Base-by-base conservation (phyloP, 208 protist species). In the Crithidia bombi region DNA sequence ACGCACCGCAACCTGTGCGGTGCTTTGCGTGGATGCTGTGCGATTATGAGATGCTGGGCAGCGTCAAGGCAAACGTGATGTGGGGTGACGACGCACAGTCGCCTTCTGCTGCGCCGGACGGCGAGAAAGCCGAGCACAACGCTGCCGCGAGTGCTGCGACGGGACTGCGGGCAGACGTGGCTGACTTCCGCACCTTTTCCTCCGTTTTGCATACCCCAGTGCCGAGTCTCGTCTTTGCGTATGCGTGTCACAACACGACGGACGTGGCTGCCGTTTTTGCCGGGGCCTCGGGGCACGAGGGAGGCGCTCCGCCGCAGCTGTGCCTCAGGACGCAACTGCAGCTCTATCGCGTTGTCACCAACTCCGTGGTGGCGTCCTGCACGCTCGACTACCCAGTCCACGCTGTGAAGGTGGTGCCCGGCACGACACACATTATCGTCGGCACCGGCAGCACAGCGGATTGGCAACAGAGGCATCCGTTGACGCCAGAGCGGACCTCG, bases 21-120 rank as follows among this genome's bases (percentile, higher is more conserved):
- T 70, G 64, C 56, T 76, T 76, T 66, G 54, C 71, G 28, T 76
- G 71, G 71, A 76, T 76, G 71, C 36, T 41, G 19, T 76, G 71
- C 32, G 71, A 76, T 32, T 76, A 76, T 38, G 71, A 76, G 14
- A 49, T 54, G 0, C 36, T 70, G 28, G n/a, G 21, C 36, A 33
- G 46, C 21, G 25, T 25, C 23, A 17, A 6, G 11, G 23, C 25
- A 2, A 6, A 7, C 15, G 17, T 15, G 5, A 12, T 11, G 0
- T 36, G 44, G 44, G 7, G 38, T 11, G 21, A 39, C 4, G 44
- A 65, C 30, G 7, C 3, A 3, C 30, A 1, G 21, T 28, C 44
- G 4, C 26, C n/a, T 4, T 51, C 11, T 14, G 3, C 38, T 12
- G 32, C 9, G 17, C 26, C 41, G 23, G 57, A 49, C 25, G 43